phyloP scores from a whole-genome alignment of 192 early-diverging fungal genomes.

The Entophlyctis luteolus region DNA sequence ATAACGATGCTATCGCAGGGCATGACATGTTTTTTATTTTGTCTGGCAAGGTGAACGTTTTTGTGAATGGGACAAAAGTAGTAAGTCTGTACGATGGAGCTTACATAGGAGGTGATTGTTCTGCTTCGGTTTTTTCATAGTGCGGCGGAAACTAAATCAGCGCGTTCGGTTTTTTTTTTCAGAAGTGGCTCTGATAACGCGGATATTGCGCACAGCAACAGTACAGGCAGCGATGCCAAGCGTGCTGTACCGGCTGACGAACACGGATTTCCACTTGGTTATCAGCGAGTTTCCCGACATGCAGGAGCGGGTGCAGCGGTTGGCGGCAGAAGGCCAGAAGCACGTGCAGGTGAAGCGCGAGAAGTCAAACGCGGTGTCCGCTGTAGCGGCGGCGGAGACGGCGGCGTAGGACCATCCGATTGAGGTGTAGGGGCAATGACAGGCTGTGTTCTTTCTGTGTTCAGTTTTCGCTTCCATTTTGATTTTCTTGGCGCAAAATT shows the following conservation, averaged over 20 bases:
- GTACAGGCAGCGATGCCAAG: slow-evolving; percentile 15
- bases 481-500: too few species aligned
- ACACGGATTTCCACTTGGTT: slow-evolving; percentile 6
- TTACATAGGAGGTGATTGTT: slow-evolving; percentile 6
- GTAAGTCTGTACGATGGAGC: slow-evolving; percentile 25
- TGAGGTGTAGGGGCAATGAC: too few species aligned
- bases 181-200: slow-evolving; percentile 9
- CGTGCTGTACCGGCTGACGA: slow-evolving; percentile 1
- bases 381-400: too few species aligned
- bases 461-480: too few species aligned
- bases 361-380: too few species aligned
- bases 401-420: too few species aligned
- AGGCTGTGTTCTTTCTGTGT: too few species aligned
- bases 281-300: slow-evolving; percentile 14
- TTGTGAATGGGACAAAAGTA: slow-evolving; percentile 31
- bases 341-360: background rate
- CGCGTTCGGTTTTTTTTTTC: background rate
- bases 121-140: background rate
- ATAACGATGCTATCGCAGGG: too few species aligned
- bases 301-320: background rate
- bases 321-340: slow-evolving; percentile 1
- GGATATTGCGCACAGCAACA: slow-evolving; percentile 2
- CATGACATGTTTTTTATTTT: slow-evolving; percentile 52
- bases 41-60: slow-evolving; percentile 37
- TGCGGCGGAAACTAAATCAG: background rate